phyloP scores from a whole-genome alignment of 2,329 filamentous ascomycete genomes.

The Diaporthe ampelina region DNA sequence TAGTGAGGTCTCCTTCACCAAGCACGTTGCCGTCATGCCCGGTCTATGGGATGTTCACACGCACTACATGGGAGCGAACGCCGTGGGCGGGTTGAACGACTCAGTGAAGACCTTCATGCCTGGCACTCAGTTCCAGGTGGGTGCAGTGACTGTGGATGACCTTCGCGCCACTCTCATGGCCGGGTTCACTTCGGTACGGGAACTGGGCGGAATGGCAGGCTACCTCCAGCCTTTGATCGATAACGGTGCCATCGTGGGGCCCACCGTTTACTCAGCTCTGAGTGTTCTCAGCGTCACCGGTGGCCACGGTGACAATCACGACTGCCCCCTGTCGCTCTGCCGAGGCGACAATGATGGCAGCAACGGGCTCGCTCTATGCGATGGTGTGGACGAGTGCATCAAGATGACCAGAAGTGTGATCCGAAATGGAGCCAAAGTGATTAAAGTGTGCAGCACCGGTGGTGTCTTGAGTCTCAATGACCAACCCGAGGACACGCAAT shows the following conservation, averaged over 20 bases:
- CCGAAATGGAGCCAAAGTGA: slow-evolving; percentile 61
- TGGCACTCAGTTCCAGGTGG: slow-evolving; percentile 50
- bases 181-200: slow-evolving; percentile 65
- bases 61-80: slow-evolving; percentile 58
- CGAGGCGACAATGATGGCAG: slow-evolving; percentile 50
- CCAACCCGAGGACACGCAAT: slow-evolving; percentile 58
- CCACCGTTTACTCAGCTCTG: slow-evolving; percentile 63
- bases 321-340: slow-evolving; percentile 53
- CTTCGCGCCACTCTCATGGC: slow-evolving; percentile 58
- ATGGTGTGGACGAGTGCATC: slow-evolving; percentile 61
- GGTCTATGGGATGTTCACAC: slow-evolving; percentile 68
- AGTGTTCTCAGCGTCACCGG: slow-evolving; percentile 61
- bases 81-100: slow-evolving; percentile 43
- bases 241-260: slow-evolving; percentile 60
- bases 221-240: slow-evolving; percentile 59
- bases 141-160: slow-evolving; percentile 57
- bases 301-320: slow-evolving; percentile 62
- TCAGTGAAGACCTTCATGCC: slow-evolving; percentile 45
- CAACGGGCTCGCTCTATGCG: slow-evolving; percentile 53
- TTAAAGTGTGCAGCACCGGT: slow-evolving; percentile 62
- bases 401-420: slow-evolving; percentile 58
- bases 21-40: slow-evolving; percentile 60
- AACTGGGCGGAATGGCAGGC: slow-evolving; percentile 61
- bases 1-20: slow-evolving; percentile 45
- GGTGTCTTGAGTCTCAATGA: slow-evolving; percentile 60